Base-by-base conservation (phyloP, 768 basidiomycete genomes). In the Podaxis sp. region DNA sequence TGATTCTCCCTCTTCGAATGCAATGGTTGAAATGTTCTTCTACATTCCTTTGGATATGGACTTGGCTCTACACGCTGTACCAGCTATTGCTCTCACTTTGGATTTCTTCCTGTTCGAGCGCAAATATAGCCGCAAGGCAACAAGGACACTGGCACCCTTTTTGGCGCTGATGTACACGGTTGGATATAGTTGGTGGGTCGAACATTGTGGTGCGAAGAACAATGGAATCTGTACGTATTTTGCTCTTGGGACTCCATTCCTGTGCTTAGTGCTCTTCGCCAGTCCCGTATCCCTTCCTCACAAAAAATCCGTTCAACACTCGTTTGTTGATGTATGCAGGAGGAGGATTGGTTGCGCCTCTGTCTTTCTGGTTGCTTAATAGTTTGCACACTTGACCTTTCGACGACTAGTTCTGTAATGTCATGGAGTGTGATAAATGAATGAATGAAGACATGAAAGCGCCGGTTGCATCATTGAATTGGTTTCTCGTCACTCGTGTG, bases 201-300 rank as follows among this genome's bases (percentile, higher is more conserved):
- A 95, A 67, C 83, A 84, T 65, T 88, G 86, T 64, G 86, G 86
- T 0, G 73, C 69, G 6, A 80, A 76, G 71, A 92, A 91, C 48
- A 61, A 69, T 64, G 84, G 83, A 4, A 70, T 69, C 2, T 91
- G 88, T 91, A 65, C 74, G 87, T 81, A n/a, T 17, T 7, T 48
- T 28, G 56, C 56, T 20, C 48, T 13, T 40, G 5, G 13, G 13
- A 49, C 13, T 15, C 20, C 50, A 28, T 26, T 24, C 33, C 26
- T 40, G 2, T 4, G 37, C 40, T 60, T 15, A 68, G 56, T 36
- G 40, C 20, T 40, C 44, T 15, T 53, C 54, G 56, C 4, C 60
- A 90, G 90, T 93, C 76, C 90, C 92, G 28, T 94, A 95, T 74
- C 93, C 93, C 0, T 94, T 95, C 76, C 77, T 95, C 62, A 90